These are phyloP conservation scores for Hippophae tibetana DNA, from an alignment of 306 rosid genomes.

Conservation along the genomic window DNA sequence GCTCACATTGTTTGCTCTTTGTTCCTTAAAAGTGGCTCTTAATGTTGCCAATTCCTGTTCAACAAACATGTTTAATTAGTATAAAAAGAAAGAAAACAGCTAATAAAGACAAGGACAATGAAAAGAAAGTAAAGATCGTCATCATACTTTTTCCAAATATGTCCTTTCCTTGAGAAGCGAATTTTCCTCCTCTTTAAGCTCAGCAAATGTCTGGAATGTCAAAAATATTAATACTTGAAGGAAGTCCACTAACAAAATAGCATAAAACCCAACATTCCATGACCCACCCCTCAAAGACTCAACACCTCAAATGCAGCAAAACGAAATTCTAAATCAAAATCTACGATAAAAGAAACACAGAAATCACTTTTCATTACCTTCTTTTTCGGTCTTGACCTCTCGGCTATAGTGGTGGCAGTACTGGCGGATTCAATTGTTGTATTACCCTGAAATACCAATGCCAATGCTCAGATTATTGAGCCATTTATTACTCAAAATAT, in stretches of 20 bases:
- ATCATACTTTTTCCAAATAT: constrained; percentile 44
- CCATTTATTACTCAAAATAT: too few relatives aligned
- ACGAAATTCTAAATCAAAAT: too few relatives aligned
- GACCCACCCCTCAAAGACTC: too few relatives aligned
- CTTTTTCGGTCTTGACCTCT: constrained; percentile 43
- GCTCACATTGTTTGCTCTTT: constrained; percentile 51
- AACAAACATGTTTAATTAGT: constrained; percentile 5
- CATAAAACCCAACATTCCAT: too few relatives aligned
- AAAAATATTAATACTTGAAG: background rate
- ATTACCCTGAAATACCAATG: constrained; percentile 41
- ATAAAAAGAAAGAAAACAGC: background rate
- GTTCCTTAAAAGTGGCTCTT: constrained; percentile 39
- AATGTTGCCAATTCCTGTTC: constrained; percentile 53
- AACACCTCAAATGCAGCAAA: too few relatives aligned
- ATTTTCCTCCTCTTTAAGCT: constrained; percentile 75
- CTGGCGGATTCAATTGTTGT: constrained; percentile 52
- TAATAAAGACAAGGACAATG: background rate
- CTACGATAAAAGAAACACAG: too few relatives aligned
- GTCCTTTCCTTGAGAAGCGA: constrained; percentile 58
- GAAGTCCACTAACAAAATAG: too few relatives aligned
- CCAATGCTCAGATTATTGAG: constrained; percentile 7
- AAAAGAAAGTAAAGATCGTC: background rate
- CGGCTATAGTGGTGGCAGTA: constrained; percentile 32
- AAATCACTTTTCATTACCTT: constrained; percentile 38
- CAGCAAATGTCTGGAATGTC: constrained; percentile 51